Evolutionary conservation across 2,329 filamentous ascomycete species (phyloP).

Genomic region (Hymenoscyphus occultus): DNA sequence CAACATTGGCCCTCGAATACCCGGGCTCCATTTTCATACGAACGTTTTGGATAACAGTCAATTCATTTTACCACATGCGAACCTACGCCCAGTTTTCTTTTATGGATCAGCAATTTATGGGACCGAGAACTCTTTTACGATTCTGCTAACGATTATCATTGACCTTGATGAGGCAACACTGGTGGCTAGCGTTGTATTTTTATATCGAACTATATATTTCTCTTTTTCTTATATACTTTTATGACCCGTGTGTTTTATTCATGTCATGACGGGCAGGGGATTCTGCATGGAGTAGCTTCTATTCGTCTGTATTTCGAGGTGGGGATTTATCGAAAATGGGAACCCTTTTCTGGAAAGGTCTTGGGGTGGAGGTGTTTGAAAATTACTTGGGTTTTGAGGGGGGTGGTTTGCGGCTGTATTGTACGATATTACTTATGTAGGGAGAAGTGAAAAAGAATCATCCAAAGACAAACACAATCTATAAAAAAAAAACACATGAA

Average conservation of each 20-base stretch:
- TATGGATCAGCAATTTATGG: not conserved
- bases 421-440: not conserved
- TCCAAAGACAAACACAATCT: too few species aligned
- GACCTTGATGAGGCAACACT: slow-evolving; percentile 14
- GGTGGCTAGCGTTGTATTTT: slow-evolving; percentile 19
- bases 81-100: slow-evolving; percentile 8
- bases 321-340: not conserved
- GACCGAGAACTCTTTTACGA: slow-evolving; percentile 4
- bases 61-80: slow-evolving; percentile 5
- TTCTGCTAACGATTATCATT: slow-evolving; percentile 21
- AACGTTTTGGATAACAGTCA: slow-evolving; percentile 1
- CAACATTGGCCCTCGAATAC: slow-evolving; percentile 4
- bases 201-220: slow-evolving; percentile 6
- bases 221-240: slow-evolving; percentile 10
- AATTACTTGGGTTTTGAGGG: not conserved
- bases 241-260: not conserved
- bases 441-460: not conserved
- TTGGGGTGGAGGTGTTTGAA: not conserved
- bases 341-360: not conserved
- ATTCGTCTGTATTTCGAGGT: not conserved
- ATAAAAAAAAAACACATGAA: too few species aligned
- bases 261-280: not conserved
- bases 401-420: not conserved
- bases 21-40: slow-evolving; percentile 2
- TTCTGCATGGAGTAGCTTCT: not conserved